A percentile compares a stretch with the other conserved stretches of the same genome.
These are phyloP conservation scores for Combretum micranthum DNA, from an alignment of 345 rosid genomes.

Conservation along the genomic window DNA sequence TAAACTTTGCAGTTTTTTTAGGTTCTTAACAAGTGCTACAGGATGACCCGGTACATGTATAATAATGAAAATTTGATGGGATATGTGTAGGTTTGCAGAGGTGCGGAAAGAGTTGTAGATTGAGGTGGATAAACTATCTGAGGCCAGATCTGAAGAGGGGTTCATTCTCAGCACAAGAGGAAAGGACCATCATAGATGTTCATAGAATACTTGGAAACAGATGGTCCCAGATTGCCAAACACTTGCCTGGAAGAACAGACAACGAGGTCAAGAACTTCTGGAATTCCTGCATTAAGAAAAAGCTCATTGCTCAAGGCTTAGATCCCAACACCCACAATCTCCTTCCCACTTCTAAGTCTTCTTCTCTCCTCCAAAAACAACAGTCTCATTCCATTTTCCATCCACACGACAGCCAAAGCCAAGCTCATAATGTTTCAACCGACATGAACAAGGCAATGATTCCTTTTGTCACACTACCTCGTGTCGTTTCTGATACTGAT, in stretches of 20 bases:
- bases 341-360: conserved; percentile 8
- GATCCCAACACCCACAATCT: conserved; percentile 54
- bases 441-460: conserved; percentile 7
- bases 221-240: conserved; percentile 67
- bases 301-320: conserved; percentile 48
- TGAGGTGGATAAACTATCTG: conserved; percentile 61
- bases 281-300: conserved; percentile 59
- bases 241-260: conserved; percentile 63
- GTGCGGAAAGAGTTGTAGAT: conserved; percentile 62
- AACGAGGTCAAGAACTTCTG: conserved; percentile 64
- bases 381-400: not conserved
- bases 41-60: too few relatives aligned
- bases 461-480: conserved; percentile 12
- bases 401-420: not conserved
- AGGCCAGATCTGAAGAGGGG: conserved; percentile 62
- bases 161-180: conserved; percentile 40
- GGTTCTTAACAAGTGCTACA: too few relatives aligned
- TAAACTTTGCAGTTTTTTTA: too few relatives aligned
- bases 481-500: not conserved
- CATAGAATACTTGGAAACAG: conserved; percentile 50
- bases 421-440: not conserved
- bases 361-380: conserved; percentile 5
- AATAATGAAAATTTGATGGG: too few relatives aligned
- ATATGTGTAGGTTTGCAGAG: conserved; percentile 41
- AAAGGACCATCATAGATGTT: conserved; percentile 42